Conservation (phyloP, 805 yeast genomes). For the Metschnikowia baotianmanensis region DNA sequence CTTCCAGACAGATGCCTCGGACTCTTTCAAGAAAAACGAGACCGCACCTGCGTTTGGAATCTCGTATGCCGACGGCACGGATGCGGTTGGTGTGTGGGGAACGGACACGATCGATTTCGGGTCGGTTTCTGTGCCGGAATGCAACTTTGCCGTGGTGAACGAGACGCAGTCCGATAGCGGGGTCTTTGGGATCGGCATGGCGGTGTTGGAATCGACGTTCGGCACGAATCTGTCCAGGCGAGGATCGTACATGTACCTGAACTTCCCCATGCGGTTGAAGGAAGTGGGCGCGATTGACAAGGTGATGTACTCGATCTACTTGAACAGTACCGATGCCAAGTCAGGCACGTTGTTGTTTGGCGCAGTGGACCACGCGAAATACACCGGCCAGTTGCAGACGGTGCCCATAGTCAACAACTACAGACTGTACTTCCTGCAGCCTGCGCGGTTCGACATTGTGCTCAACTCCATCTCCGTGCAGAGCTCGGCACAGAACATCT, state of each 20-base stretch:
- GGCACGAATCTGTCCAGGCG: constrained; percentile 9
- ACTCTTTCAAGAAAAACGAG: constrained; percentile 36
- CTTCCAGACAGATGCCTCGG: constrained; percentile 40
- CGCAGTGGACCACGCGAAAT: constrained; percentile 42
- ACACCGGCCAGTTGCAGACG: constrained; percentile 26
- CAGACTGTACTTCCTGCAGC: constrained; percentile 15
- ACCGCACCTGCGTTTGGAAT: constrained; percentile 43
- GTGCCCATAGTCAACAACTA: constrained; percentile 43
- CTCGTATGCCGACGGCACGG: constrained; percentile 47
- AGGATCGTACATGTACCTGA: constrained; percentile 42
- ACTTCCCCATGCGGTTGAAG: constrained; percentile 63
- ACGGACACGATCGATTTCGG: constrained; percentile 55
- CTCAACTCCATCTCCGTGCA: constrained; percentile 36
- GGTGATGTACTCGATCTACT: constrained; percentile 59
- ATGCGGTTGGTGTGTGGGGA: constrained; percentile 56
- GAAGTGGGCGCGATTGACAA: constrained; percentile 54
- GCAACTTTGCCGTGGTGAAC: constrained; percentile 75
- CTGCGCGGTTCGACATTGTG: constrained; percentile 50
- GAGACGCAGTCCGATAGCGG: constrained; percentile 61
- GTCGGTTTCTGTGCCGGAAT: constrained; percentile 38
- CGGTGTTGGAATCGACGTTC: constrained; percentile 63
- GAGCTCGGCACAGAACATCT: constrained; percentile 8
- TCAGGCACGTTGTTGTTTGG: constrained; percentile 40
- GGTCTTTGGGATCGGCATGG: constrained; percentile 71
- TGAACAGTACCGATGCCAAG: constrained; percentile 37